Evolutionary conservation across 1,139 yeast species (phyloP).

Genomic region (Arxiozyma heterogenica): DNA sequence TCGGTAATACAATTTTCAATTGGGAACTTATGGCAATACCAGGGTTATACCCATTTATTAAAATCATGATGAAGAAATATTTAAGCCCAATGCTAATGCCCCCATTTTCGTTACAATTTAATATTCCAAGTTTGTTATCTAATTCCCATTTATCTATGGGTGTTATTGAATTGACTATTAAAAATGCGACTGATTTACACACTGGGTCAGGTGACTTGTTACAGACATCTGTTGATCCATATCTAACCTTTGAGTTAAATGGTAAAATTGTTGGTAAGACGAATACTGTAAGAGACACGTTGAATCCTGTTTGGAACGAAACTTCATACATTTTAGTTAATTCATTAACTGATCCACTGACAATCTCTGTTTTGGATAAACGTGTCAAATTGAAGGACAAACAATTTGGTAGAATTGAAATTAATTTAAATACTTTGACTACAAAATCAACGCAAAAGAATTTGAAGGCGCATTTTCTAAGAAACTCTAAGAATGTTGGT

Average conservation of each 20-base stretch:
- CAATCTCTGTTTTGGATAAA: conserved; percentile 60
- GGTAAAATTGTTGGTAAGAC: conserved; percentile 57
- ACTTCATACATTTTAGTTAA: conserved; percentile 59
- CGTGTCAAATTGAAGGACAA: conserved; percentile 76
- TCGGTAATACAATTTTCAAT: conserved; percentile 74
- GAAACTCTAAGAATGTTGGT: conserved; percentile 81
- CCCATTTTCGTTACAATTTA: conserved; percentile 87
- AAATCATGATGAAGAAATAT: conserved; percentile 76
- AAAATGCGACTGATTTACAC: conserved; percentile 57
- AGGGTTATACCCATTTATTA: conserved; percentile 71
- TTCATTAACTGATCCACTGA: conserved; percentile 72
- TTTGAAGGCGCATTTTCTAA: conserved; percentile 48
- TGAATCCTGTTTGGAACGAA: conserved; percentile 77
- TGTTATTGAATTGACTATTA: conserved; percentile 61
- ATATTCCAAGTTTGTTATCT: conserved; percentile 80
- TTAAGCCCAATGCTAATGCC: conserved; percentile 79
- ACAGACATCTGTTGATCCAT: conserved; percentile 85
- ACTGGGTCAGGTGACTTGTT: conserved; percentile 48
- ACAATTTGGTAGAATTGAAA: conserved; percentile 65
- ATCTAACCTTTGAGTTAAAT: conserved; percentile 60
- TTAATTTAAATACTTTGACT: conserved; percentile 61
- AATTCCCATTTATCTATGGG: conserved; percentile 87
- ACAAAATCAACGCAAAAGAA: conserved; percentile 46
- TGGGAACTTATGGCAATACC: conserved; percentile 84
- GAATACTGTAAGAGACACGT: conserved; percentile 53